Conservation (phyloP, 352 stramenopile species). For the Phytophthora hibernalis region DNA sequence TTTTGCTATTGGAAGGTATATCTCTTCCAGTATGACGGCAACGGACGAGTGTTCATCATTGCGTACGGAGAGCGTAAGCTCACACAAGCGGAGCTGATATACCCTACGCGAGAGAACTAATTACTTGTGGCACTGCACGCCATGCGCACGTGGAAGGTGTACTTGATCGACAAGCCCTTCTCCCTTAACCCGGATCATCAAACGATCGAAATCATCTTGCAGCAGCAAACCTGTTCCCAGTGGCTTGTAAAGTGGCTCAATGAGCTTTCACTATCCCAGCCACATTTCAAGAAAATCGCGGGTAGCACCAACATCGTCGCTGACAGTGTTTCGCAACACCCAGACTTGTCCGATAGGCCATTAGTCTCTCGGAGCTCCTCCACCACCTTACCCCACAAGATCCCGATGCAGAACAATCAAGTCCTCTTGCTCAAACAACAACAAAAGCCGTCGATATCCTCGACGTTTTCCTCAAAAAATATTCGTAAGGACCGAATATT, state of each 20-base stretch:
- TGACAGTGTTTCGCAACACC: background rate
- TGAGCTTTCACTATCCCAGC: background rate
- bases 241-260: conserved; percentile 5
- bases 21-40: conserved; percentile 5
- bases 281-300: background rate
- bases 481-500: background rate
- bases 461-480: background rate
- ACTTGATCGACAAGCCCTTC: conserved; percentile 12
- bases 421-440: background rate
- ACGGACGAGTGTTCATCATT: conserved; percentile 1
- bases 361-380: conserved; percentile 5
- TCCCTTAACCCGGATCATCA: conserved; percentile 20
- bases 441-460: background rate
- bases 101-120: conserved; percentile 18
- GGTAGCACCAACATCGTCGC: background rate
- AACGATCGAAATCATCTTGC: conserved; percentile 10
- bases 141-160: conserved; percentile 18
- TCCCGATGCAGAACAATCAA: background rate
- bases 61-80: conserved; percentile 23
- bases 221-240: conserved; percentile 18
- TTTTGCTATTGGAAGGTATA: conserved; percentile 25
- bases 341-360: conserved; percentile 8
- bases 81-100: conserved; percentile 12
- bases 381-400: background rate
- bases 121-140: conserved; percentile 15